Evolutionary conservation across 345 rosid genomes (phyloP), one percentile per base, ranked within the genome.

Genomic region (Kandelia obovata): DNA sequence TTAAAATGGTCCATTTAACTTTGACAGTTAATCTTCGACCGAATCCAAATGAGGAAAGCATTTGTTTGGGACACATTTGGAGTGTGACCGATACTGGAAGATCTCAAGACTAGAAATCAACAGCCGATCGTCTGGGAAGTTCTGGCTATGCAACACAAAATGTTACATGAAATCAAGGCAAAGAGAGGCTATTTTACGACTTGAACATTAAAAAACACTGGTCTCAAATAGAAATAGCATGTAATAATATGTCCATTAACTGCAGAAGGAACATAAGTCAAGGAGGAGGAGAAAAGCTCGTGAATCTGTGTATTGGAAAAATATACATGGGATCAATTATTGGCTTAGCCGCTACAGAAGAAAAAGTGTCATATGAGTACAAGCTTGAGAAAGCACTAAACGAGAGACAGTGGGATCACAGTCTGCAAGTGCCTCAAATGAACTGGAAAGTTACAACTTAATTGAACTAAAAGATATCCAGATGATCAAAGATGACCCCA

Each of bases 21-120:
- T 13, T 43, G 17, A 43, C 49, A 43, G 13, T 13, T 43, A 64
- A 21, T 61, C 7, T 73, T 66, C 68, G 59, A 64, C 39, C 73
- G 62, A 84, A 68, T 56, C 89, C 92, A 82, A 84, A 85, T 68
- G 78, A 75, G 89, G 92, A 80, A 86, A 89, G 76, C 71, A 74
- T 55, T 75, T 73, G 74, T 71, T 60, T 75, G 76, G 79, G 75
- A 73, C 67, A 78, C 65, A 77, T 72, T 74, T 61, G 58, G 75
- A 49, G 51, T 35, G 28, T 70, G 53, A 55, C 65, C 52, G 20
- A 73, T 78, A 76, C 82, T 79, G 77, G 78, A 78, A 81, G 83
- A 83, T 39, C 46, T 39, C 77, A 80, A 61, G 88, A 81, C 86
- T 72, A 35, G 62, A 70, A 71, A 75, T 69, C 64, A 80, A 76